These are phyloP conservation scores for Plectosphaerella plurivora DNA, from an alignment of 2,329 filamentous ascomycete genomes.

Conservation along the genomic window DNA sequence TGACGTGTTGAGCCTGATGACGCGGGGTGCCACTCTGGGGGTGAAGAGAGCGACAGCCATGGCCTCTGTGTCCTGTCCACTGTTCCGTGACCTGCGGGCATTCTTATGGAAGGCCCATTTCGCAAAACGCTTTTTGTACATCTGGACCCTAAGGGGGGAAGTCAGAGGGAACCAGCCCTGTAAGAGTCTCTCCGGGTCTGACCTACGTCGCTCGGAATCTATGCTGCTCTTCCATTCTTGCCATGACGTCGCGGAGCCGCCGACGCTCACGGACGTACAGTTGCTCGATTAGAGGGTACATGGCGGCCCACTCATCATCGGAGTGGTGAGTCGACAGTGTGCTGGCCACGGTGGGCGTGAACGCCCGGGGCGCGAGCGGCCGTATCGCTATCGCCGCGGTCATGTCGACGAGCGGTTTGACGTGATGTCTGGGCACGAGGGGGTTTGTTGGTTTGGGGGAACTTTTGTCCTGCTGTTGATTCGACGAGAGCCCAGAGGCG, in stretches of 20 bases:
- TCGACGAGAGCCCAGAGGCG: not conserved
- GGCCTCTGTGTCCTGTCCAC: not conserved
- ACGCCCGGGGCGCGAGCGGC: not conserved
- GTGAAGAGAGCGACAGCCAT: not conserved
- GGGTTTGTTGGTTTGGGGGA: not conserved
- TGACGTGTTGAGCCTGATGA: not conserved
- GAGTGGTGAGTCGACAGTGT: conserved; percentile 4
- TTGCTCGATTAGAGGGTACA: conserved; percentile 14
- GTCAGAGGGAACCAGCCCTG: not conserved
- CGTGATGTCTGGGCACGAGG: not conserved
- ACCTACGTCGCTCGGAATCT: conserved; percentile 16
- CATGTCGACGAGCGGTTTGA: not conserved
- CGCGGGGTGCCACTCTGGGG: not conserved
- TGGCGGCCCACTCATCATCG: conserved; percentile 13
- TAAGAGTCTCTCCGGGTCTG: not conserved
- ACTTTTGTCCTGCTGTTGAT: not conserved
- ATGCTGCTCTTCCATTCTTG: conserved; percentile 12
- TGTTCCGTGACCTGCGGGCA: not conserved
- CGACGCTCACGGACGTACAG: conserved; percentile 15
- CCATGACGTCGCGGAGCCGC: conserved; percentile 15
- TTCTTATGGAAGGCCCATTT: conserved; percentile 17
- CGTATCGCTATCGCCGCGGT: not conserved
- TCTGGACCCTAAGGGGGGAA: conserved; percentile 10
- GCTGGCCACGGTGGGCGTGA: not conserved
- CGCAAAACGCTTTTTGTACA: conserved; percentile 19